phyloP scores from a whole-genome alignment of 345 rosid species.

The Dovyalis caffra region DNA sequence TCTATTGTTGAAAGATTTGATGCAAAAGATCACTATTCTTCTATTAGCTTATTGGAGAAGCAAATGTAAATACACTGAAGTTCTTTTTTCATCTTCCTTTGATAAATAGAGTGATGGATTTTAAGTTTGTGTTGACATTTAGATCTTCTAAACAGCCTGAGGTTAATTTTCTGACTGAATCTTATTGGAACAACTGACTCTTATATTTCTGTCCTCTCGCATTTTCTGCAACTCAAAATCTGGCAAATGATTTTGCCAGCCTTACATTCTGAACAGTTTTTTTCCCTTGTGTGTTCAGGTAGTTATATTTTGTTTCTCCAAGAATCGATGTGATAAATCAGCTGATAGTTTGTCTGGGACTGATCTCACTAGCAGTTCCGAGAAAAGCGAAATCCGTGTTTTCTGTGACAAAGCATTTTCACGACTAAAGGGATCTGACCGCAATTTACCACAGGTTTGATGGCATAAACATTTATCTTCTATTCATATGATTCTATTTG shows the following conservation, averaged over 20 bases:
- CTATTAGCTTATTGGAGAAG: background rate
- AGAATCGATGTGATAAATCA: constrained; percentile 91
- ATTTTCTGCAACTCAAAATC: background rate
- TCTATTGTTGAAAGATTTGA: background rate
- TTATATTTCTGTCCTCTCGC: background rate
- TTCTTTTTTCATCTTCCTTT: no score
- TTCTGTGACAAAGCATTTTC: constrained; percentile 97
- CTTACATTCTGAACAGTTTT: constrained; percentile 14
- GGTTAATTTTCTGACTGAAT: no score
- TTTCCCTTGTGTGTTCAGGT: constrained; percentile 49
- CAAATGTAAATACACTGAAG: background rate
- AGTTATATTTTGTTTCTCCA: constrained; percentile 91
- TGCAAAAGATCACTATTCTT: background rate
- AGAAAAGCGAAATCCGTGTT: constrained; percentile 82
- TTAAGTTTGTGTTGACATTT: no score
- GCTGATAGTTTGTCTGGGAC: constrained; percentile 68
- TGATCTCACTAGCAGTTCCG: constrained; percentile 79
- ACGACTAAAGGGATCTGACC: constrained; percentile 91
- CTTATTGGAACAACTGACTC: no score
- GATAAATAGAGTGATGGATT: no score
- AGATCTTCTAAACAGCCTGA: no score
- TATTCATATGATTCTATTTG: background rate
- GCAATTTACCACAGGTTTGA: constrained; percentile 90
- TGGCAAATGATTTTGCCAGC: constrained; percentile 12
- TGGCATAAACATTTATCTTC: background rate